Evolutionary conservation across 192 early-diverging fungal genomes (phyloP).

Genomic region (Podila horticola): DNA sequence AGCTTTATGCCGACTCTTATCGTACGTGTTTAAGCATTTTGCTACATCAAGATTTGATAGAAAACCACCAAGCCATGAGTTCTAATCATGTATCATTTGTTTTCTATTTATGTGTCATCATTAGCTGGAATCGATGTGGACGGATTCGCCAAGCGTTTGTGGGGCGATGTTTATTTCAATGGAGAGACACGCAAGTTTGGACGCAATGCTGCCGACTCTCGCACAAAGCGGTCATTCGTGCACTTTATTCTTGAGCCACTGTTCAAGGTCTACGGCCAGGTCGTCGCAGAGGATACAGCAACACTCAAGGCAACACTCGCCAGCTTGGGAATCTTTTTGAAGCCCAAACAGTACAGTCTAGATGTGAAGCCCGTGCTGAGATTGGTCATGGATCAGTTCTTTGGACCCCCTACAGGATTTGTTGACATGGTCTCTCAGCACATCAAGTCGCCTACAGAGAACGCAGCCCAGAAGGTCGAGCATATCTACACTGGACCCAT

Average conservation of each 20-base stretch:
- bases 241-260: slow-evolving; percentile 97
- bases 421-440: slow-evolving; percentile 90
- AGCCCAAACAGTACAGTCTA: slow-evolving; percentile 77
- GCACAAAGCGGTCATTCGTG: slow-evolving; percentile 86
- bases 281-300: slow-evolving; percentile 82
- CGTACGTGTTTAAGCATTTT: slow-evolving; percentile 48
- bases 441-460: slow-evolving; percentile 83
- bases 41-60: not conserved
- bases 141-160: slow-evolving; percentile 90
- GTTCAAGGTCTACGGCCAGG: slow-evolving; percentile 92
- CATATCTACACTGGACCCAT: slow-evolving; percentile 71
- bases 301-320: slow-evolving; percentile 76
- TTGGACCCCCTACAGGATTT: slow-evolving; percentile 88
- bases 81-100: not conserved
- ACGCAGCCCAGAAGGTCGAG: slow-evolving; percentile 70
- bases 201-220: slow-evolving; percentile 68
- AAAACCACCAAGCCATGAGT: not conserved
- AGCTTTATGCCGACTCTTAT: slow-evolving; percentile 86
- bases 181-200: slow-evolving; percentile 82
- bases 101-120: slow-evolving; percentile 5
- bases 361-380: slow-evolving; percentile 89
- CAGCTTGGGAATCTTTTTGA: slow-evolving; percentile 84
- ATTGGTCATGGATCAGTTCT: slow-evolving; percentile 87
- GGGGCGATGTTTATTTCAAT: slow-evolving; percentile 97
- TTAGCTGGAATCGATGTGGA: slow-evolving; percentile 72